Percentiles rank a stretch among this genome's conserved stretches.
phyloP scores from a whole-genome alignment of 2,329 filamentous ascomycete genomes.

The Lachnellula subtilissima region DNA sequence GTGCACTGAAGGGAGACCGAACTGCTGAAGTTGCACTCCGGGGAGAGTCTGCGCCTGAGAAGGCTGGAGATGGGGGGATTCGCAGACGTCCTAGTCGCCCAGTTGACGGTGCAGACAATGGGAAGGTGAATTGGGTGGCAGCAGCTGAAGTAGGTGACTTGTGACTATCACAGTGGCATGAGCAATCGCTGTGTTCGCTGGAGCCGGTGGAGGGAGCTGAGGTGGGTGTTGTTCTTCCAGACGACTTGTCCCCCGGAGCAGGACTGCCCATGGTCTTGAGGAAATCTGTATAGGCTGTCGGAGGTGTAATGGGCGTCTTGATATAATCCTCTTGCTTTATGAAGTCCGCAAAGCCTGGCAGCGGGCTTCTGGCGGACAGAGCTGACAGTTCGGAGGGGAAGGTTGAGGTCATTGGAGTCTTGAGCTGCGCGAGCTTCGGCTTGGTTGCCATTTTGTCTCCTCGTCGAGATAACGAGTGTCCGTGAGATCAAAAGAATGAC shows the following conservation, averaged over 20 bases:
- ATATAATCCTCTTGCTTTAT: slow-evolving; percentile 66
- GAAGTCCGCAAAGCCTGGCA: slow-evolving; percentile 54
- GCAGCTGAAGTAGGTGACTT: slow-evolving; percentile 54
- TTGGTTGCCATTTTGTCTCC: slow-evolving; percentile 29
- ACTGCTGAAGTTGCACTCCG: slow-evolving; percentile 47
- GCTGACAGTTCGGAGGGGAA: slow-evolving; percentile 56
- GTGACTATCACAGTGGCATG: slow-evolving; percentile 51
- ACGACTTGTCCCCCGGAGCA: slow-evolving; percentile 30
- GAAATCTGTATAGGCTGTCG: slow-evolving; percentile 86
- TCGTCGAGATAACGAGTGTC: slow-evolving; percentile 21
- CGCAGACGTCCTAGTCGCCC: slow-evolving; percentile 57
- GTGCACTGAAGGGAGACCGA: slow-evolving; percentile 70
- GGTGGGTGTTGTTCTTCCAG: slow-evolving; percentile 43
- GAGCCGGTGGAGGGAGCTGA: slow-evolving; percentile 39
- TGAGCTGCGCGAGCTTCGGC: slow-evolving; percentile 58
- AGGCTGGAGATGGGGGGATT: slow-evolving; percentile 70
- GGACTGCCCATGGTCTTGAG: slow-evolving; percentile 66
- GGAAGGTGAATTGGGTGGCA: slow-evolving; percentile 53
- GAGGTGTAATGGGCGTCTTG: slow-evolving; percentile 86
- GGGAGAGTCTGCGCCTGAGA: slow-evolving; percentile 65
- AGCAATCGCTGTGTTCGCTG: slow-evolving; percentile 48
- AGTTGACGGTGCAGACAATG: slow-evolving; percentile 55
- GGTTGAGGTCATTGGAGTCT: slow-evolving; percentile 57
- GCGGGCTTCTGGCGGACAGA: slow-evolving; percentile 62
- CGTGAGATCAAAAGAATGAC: slow-evolving; percentile 25